Evolutionary conservation across 139 green algal species (phyloP).

Genomic region (Eudorina sp.): DNA sequence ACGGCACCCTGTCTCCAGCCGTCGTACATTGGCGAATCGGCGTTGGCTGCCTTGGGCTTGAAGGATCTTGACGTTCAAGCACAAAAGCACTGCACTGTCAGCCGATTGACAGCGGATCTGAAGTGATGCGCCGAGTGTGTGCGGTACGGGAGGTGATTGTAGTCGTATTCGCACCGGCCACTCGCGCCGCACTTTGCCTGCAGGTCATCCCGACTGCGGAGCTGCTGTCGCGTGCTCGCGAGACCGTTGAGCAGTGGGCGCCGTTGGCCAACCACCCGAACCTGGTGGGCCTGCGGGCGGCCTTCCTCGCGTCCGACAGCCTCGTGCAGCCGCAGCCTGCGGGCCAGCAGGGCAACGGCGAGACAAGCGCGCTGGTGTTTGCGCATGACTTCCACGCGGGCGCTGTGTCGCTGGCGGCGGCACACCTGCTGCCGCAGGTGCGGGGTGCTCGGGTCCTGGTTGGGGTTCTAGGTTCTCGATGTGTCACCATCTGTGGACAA

Average conservation of each 20-base stretch:
- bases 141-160: too few species aligned
- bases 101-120: too few species aligned
- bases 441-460: background rate
- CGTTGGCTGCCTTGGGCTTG: too few species aligned
- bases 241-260: slow-evolving; percentile 77
- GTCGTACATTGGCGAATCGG: too few species aligned
- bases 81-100: too few species aligned
- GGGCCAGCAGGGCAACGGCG: background rate
- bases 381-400: slow-evolving; percentile 81
- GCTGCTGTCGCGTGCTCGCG: slow-evolving; percentile 70
- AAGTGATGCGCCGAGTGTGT: too few species aligned
- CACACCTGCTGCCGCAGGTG: slow-evolving; percentile 50
- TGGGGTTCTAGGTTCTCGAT: too few species aligned
- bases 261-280: slow-evolving; percentile 78
- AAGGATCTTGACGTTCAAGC: too few species aligned
- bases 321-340: background rate
- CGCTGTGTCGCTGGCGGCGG: slow-evolving; percentile 66
- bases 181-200: background rate
- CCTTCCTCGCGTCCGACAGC: slow-evolving; percentile 81
- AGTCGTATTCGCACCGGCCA: too few species aligned
- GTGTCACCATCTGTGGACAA: too few species aligned
- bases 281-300: slow-evolving; percentile 72
- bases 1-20: too few species aligned
- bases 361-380: slow-evolving; percentile 58
- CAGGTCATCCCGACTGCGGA: slow-evolving; percentile 79